A percentile compares a stretch with the other conserved stretches of the same genome.
phyloP scores from a whole-genome alignment of 257 asterid genomes.

The Nyctanthes arbortristis region DNA sequence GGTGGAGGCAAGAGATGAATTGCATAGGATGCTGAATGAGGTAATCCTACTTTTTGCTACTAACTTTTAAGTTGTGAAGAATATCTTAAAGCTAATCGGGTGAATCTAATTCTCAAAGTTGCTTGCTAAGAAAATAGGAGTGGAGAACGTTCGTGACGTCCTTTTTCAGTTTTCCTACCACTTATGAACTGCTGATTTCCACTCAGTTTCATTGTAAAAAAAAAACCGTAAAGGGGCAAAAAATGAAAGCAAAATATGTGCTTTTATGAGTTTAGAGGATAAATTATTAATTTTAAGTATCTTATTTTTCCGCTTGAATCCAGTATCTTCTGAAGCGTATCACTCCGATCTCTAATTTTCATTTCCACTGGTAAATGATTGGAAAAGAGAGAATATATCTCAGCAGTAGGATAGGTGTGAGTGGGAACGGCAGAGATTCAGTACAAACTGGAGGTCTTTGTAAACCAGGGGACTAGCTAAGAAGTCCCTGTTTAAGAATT shows the following conservation, averaged over 20 bases:
- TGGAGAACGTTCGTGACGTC: no score
- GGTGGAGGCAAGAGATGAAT: slow-evolving; percentile 85
- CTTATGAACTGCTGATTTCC: no score
- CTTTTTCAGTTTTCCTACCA: no score
- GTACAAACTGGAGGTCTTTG: not conserved
- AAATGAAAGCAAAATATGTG: not conserved
- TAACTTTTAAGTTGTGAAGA: not conserved
- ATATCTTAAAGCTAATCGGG: no score
- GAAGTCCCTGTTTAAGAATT: no score
- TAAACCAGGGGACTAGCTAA: not conserved
- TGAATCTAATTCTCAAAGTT: no score
- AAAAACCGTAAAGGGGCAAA: no score
- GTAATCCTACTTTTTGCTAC: slow-evolving; percentile 32
- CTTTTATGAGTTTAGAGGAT: not conserved
- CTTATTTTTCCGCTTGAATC: not conserved
- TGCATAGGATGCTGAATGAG: slow-evolving; percentile 94
- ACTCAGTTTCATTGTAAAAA: no score
- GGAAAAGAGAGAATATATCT: not conserved
- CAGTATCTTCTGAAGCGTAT: not conserved
- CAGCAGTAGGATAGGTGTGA: not conserved
- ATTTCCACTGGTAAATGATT: not conserved
- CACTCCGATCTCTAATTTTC: not conserved
- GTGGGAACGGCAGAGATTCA: not conserved
- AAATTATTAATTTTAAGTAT: not conserved
- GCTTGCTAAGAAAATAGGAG: no score